Conservation (phyloP, 2,329 filamentous ascomycete genomes). For the Teratosphaeria destructans region DNA sequence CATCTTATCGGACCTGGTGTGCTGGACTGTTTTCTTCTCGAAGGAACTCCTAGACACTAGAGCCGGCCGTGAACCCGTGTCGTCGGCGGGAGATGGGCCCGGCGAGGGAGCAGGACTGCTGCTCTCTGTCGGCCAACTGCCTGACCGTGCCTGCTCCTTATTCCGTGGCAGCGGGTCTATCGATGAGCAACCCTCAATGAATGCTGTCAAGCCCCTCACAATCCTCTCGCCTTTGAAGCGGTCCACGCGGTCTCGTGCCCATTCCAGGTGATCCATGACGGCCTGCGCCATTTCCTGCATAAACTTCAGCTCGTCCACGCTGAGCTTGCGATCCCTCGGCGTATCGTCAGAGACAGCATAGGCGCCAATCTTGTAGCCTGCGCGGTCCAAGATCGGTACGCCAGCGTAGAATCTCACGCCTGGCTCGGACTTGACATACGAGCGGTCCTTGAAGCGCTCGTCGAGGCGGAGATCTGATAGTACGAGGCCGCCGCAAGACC, state of each 20-base stretch:
- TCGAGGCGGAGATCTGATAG: conserved; percentile 23
- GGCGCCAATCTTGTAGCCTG: conserved; percentile 25
- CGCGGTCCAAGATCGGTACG: conserved; percentile 23
- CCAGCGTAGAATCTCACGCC: conserved; percentile 25
- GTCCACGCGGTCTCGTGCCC: conserved; percentile 26
- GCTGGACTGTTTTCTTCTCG: not conserved
- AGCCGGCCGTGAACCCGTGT: not conserved
- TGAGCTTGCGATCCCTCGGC: conserved; percentile 13
- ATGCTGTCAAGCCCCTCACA: conserved; percentile 13
- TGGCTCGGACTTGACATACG: conserved; percentile 21
- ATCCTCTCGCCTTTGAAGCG: conserved; percentile 15
- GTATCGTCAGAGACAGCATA: conserved; percentile 22
- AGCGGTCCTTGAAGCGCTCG: conserved; percentile 21
- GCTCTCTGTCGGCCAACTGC: not conserved
- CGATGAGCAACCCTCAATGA: conserved; percentile 10
- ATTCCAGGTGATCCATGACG: conserved; percentile 26
- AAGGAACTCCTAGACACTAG: not conserved
- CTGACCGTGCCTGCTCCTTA: not conserved
- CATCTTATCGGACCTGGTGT: conserved; percentile 7
- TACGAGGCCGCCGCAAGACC: conserved; percentile 1
- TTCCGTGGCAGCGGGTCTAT: not conserved
- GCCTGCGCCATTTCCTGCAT: conserved; percentile 24
- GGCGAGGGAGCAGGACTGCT: not conserved
- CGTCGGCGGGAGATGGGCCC: not conserved
- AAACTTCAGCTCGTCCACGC: conserved; percentile 12